Evolutionary conservation across 169 alveolate genomes (phyloP).

Genomic region (Eimeria necatrix): DNA sequence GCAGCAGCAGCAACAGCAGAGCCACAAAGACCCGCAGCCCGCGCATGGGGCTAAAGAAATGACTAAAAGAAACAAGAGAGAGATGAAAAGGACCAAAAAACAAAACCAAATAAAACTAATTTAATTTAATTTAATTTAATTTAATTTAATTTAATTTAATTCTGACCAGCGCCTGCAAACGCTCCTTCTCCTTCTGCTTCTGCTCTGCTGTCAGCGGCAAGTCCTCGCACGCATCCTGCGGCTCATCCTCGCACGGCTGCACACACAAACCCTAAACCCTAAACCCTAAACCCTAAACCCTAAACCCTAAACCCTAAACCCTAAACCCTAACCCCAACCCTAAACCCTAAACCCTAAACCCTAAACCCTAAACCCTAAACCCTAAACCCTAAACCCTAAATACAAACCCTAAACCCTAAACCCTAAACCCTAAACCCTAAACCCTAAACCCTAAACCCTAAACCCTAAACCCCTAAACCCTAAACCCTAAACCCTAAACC

Average conservation of each 20-base stretch:
- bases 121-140: no score
- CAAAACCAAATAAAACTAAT: no score
- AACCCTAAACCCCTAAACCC: not conserved
- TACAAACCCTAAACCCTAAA: not conserved
- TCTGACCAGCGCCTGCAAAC: constrained; percentile 72
- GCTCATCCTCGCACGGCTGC: constrained; percentile 20
- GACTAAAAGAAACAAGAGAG: not conserved
- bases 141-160: no score
- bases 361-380: not conserved
- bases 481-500: no score
- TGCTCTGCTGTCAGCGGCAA: constrained; percentile 64
- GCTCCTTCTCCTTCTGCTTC: constrained; percentile 71
- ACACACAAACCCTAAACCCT: not conserved
- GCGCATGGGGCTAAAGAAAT: no score
- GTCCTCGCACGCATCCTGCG: constrained; percentile 22
- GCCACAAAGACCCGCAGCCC: no score
- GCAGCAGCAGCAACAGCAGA: no score
- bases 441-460: not conserved
- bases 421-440: not conserved
- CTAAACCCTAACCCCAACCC: not conserved
- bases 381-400: not conserved
- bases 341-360: not conserved
- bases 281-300: not conserved
- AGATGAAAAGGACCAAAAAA: not conserved
- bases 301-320: constrained; percentile 10